These are phyloP conservation scores for Eremochloa ophiuroides DNA, from an alignment of 176 grass and related monocot genomes.

Conservation along the genomic window DNA sequence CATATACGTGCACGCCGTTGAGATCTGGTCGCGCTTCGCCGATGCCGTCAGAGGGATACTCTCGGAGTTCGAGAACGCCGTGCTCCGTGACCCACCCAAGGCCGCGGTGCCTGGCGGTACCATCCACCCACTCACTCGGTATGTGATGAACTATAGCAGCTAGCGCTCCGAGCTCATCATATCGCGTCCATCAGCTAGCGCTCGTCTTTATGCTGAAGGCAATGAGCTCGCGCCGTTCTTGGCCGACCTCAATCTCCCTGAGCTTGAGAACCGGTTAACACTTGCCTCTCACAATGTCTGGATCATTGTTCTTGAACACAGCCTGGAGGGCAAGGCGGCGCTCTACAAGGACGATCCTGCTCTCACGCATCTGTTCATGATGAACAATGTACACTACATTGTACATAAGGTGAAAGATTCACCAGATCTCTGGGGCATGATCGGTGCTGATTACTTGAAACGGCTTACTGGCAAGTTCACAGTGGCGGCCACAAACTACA, in stretches of 20 bases:
- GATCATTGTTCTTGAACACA: conserved; percentile 83
- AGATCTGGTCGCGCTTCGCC: too few species aligned
- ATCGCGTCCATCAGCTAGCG: conserved; percentile 53
- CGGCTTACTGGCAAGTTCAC: conserved; percentile 68
- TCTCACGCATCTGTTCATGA: conserved; percentile 63
- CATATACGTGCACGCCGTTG: too few species aligned
- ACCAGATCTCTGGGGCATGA: conserved; percentile 56
- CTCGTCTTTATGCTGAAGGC: conserved; percentile 46
- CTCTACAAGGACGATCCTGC: conserved; percentile 77
- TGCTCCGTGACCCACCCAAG: too few species aligned
- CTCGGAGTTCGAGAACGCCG: too few species aligned
- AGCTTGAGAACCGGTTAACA: conserved; percentile 44
- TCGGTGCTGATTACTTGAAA: conserved; percentile 71
- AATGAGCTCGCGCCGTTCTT: conserved; percentile 34
- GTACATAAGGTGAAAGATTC: conserved; percentile 85
- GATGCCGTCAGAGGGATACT: too few species aligned
- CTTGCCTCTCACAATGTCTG: conserved; percentile 69
- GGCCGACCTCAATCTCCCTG: conserved; percentile 52
- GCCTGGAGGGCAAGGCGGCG: conserved; percentile 60
- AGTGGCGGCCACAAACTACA: conserved; percentile 50
- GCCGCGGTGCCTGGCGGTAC: conserved; percentile 81
- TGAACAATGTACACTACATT: conserved; percentile 97
- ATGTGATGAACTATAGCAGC: conserved; percentile 92
- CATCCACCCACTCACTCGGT: conserved; percentile 83
- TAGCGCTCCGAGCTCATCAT: conserved; percentile 65